phyloP scores from a whole-genome alignment of 108 stramenopile species.

The Cyclotella baltica region DNA sequence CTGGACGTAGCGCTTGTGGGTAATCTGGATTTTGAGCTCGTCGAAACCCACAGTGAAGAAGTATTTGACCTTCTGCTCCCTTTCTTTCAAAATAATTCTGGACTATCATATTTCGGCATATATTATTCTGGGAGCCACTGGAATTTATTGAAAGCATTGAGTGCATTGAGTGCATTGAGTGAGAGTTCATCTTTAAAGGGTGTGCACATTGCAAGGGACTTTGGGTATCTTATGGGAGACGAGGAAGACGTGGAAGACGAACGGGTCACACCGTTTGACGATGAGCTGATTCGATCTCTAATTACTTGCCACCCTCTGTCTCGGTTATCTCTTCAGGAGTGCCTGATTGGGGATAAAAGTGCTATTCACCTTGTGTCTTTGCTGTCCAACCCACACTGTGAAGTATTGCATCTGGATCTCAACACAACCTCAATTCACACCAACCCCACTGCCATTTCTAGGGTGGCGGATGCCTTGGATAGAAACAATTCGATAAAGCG shows the following conservation, averaged over 20 bases:
- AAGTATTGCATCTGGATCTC: neutral
- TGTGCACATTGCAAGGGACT: no score
- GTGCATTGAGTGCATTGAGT: no score
- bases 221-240: no score
- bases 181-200: neutral
- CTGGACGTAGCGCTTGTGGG: no score
- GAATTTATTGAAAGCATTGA: neutral
- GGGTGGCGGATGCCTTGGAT: neutral
- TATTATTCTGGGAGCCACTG: neutral
- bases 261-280: no score
- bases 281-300: no score
- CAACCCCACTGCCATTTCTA: neutral
- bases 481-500: neutral
- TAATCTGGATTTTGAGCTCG: neutral
- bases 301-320: no score
- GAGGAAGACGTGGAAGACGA: no score
- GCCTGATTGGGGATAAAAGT: neutral
- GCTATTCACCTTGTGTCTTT: neutral
- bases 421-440: neutral
- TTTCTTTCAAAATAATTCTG: neutral
- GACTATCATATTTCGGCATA: neutral
- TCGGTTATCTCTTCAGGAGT: neutral
- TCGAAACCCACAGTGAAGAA: neutral
- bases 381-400: neutral
- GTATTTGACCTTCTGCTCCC: neutral